These are phyloP conservation scores for Candida odintsovae DNA, from an alignment of 805 yeast species.

Conservation along the genomic window DNA sequence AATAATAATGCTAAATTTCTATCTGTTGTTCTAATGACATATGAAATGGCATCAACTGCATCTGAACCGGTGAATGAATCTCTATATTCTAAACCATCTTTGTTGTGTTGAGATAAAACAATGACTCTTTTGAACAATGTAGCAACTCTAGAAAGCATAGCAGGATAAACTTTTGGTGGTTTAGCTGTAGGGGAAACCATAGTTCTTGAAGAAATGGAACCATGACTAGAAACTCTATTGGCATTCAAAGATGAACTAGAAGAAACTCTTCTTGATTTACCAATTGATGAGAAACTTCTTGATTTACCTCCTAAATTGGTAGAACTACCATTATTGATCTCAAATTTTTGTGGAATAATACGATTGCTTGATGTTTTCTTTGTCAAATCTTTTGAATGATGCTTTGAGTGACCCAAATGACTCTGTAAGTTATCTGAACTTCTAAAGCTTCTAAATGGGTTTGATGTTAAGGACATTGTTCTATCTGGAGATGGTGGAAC, in stretches of 20 bases:
- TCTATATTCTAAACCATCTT: constrained; percentile 87
- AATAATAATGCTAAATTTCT: constrained; percentile 81
- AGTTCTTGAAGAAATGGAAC: constrained; percentile 31
- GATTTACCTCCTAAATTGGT: constrained; percentile 37
- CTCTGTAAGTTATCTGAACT: constrained; percentile 19
- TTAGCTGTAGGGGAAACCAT: constrained; percentile 37
- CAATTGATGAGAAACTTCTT: constrained; percentile 38
- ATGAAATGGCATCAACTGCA: constrained; percentile 87
- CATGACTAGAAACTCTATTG: constrained; percentile 19
- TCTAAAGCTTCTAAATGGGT: constrained; percentile 27
- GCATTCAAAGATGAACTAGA: constrained; percentile 20
- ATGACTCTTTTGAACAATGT: constrained; percentile 65
- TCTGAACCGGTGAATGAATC: constrained; percentile 92
- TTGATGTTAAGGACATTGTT: constrained; percentile 29
- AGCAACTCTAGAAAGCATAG: constrained; percentile 81
- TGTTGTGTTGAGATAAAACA: constrained; percentile 69
- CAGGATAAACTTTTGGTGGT: constrained; percentile 81
- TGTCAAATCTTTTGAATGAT: constrained; percentile 27
- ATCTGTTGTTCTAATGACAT: constrained; percentile 84
- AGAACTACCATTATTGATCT: constrained; percentile 22
- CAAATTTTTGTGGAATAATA: constrained; percentile 40
- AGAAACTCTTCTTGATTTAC: constrained; percentile 20
- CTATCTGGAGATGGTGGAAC: constrained; percentile 24
- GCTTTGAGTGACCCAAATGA: constrained; percentile 18
- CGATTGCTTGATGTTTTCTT: constrained; percentile 38